Evolutionary conservation across 148 eudicot genomes (phyloP).

Genomic region (Chenopodium suecicum): DNA sequence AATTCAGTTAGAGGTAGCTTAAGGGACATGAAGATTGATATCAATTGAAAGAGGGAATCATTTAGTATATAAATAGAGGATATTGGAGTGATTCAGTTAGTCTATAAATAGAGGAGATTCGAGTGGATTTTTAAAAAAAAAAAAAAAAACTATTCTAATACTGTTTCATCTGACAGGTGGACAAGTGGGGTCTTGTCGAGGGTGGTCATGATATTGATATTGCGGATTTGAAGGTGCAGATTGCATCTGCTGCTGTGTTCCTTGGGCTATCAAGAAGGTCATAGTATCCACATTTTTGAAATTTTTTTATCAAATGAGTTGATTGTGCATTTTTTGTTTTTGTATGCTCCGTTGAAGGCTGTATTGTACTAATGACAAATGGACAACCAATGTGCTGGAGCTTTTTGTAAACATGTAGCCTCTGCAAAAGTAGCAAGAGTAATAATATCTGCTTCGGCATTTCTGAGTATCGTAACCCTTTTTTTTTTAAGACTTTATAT

Average conservation of each 20-base stretch:
- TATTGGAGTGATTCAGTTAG: too few species aligned
- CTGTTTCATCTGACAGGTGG: slow-evolving; percentile 47
- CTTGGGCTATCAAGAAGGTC: slow-evolving; percentile 68
- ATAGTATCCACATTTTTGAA: slow-evolving; percentile 13
- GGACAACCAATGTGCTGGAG: background rate
- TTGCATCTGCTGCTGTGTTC: slow-evolving; percentile 80
- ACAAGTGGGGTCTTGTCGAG: slow-evolving; percentile 93
- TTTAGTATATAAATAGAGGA: too few species aligned
- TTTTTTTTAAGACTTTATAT: background rate
- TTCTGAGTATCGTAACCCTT: background rate
- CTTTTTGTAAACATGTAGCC: slow-evolving; percentile 5
- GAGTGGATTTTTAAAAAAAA: too few species aligned
- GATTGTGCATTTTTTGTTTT: background rate
- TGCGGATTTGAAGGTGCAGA: slow-evolving; percentile 87
- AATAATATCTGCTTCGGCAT: slow-evolving; percentile 19
- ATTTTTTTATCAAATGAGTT: background rate
- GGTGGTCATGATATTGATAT: slow-evolving; percentile 96
- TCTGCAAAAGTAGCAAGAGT: background rate
- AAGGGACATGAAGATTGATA: too few species aligned
- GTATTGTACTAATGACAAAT: background rate
- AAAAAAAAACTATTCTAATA: background rate
- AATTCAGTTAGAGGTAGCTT: too few species aligned
- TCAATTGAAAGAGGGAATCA: too few species aligned
- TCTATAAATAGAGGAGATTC: too few species aligned
- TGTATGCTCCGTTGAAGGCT: background rate